Evolutionary conservation across 805 yeast genomes (phyloP).

Genomic region (Myxozyma neotropica): DNA sequence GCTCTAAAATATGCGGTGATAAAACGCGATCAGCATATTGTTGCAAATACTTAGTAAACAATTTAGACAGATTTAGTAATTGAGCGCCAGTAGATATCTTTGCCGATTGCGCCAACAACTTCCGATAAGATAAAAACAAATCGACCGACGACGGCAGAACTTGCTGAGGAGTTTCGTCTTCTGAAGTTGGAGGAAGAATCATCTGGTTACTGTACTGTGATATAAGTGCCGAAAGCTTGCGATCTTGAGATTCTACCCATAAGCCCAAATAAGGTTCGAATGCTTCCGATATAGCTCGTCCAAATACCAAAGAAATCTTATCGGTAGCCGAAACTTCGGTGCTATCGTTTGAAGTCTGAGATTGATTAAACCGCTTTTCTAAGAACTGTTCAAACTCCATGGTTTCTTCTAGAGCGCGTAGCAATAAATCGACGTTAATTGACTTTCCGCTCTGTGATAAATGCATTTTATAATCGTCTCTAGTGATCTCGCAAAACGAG

Average conservation of each 20-base stretch:
- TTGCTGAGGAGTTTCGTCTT: conserved; percentile 56
- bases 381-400: conserved; percentile 80
- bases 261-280: conserved; percentile 83
- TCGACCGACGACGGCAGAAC: conserved; percentile 88
- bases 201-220: conserved; percentile 63
- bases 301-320: conserved; percentile 40
- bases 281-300: conserved; percentile 56
- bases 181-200: conserved; percentile 52
- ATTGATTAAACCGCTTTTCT: conserved; percentile 56
- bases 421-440: conserved; percentile 63
- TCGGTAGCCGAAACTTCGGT: conserved; percentile 36
- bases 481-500: conserved; percentile 68
- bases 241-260: conserved; percentile 88
- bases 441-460: conserved; percentile 43
- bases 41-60: conserved; percentile 67
- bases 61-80: conserved; percentile 53
- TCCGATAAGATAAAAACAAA: conserved; percentile 75
- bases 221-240: conserved; percentile 60
- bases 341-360: conserved; percentile 22
- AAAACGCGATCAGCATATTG: conserved; percentile 60
- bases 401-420: conserved; percentile 72
- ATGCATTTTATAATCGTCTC: conserved; percentile 62
- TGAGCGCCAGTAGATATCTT: conserved; percentile 53
- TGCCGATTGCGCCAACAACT: conserved; percentile 68
- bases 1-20: conserved; percentile 23